Evolutionary conservation across 73 alveolate species (phyloP).

Genomic region (Strombidium stylifer): DNA sequence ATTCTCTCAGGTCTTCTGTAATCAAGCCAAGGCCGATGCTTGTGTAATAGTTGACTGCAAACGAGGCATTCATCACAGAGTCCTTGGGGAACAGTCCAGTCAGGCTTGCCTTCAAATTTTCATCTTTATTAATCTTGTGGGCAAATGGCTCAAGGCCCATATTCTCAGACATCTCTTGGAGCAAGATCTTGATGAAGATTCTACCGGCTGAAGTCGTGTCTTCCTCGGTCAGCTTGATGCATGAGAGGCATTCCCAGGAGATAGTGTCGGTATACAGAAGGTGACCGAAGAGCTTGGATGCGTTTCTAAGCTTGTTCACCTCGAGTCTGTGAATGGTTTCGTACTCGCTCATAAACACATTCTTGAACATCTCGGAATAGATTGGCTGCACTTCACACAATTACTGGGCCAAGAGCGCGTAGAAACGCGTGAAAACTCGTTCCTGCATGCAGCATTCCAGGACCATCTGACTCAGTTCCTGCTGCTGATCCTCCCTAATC

Average conservation of each 20-base stretch:
- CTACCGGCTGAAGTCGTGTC: constrained; percentile 97
- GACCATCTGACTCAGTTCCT: constrained; percentile 95
- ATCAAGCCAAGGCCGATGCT: constrained; percentile 98
- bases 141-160: constrained; percentile 57
- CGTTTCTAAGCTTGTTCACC: constrained; percentile 98
- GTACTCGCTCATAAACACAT: constrained; percentile 88
- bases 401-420: constrained; percentile 91
- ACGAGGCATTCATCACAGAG: constrained; percentile 95
- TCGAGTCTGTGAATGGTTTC: constrained; percentile 97
- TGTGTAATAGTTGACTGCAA: constrained; percentile 97
- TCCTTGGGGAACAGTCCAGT: constrained; percentile 94
- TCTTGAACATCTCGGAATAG: constrained; percentile 91
- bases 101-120: constrained; percentile 69
- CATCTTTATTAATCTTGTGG: constrained; percentile 63
- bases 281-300: constrained; percentile 98
- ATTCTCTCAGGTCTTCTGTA: constrained; percentile 95
- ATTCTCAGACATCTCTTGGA: constrained; percentile 85
- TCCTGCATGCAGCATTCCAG: constrained; percentile 97
- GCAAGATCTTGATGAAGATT: constrained; percentile 94
- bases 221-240: constrained; percentile 95
- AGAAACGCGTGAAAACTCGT: constrained; percentile 95
- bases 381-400: constrained; percentile 93
- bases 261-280: constrained; percentile 95
- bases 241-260: constrained; percentile 84
- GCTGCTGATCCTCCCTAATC: constrained; percentile 97